Conservation (phyloP, 352 stramenopile genomes). For the Thalassiosira hispida region DNA sequence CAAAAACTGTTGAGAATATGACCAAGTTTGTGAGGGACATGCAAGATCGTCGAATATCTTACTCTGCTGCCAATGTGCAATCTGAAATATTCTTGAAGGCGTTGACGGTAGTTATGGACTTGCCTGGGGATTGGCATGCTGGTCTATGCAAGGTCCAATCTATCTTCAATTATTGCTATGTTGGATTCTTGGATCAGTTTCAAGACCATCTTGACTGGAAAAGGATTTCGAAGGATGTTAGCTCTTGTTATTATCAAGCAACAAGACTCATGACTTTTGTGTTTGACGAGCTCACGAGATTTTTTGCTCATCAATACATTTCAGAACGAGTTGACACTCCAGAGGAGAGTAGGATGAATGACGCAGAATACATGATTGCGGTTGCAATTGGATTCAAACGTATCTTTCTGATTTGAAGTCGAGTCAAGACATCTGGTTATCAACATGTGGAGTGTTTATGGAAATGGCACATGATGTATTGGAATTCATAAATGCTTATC, state of each 20-base stretch:
- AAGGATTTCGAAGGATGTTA: background rate
- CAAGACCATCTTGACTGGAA: conserved; percentile 5
- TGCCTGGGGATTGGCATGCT: conserved; percentile 7
- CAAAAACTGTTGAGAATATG: background rate
- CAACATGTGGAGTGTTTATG: background rate
- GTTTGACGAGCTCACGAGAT: background rate
- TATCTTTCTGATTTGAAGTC: background rate
- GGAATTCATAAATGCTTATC: background rate
- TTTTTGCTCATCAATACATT: conserved; percentile 3
- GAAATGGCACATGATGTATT: background rate
- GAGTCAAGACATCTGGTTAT: background rate
- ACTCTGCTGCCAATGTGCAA: background rate
- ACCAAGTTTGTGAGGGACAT: conserved; percentile 9
- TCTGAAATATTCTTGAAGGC: conserved; percentile 20
- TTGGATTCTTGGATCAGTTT: conserved; percentile 14
- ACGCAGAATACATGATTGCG: background rate
- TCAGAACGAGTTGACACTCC: background rate
- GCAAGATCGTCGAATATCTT: background rate
- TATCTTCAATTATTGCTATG: conserved; percentile 11
- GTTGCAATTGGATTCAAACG: background rate
- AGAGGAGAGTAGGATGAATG: background rate
- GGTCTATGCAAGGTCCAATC: conserved; percentile 7
- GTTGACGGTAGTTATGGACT: background rate
- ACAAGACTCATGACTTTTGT: background rate
- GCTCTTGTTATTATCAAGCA: conserved; percentile 11